A percentile compares a stretch with the other conserved stretches of the same genome.
Conservation (phyloP, 257 asterid species). For the Anisodus acutangulus region DNA sequence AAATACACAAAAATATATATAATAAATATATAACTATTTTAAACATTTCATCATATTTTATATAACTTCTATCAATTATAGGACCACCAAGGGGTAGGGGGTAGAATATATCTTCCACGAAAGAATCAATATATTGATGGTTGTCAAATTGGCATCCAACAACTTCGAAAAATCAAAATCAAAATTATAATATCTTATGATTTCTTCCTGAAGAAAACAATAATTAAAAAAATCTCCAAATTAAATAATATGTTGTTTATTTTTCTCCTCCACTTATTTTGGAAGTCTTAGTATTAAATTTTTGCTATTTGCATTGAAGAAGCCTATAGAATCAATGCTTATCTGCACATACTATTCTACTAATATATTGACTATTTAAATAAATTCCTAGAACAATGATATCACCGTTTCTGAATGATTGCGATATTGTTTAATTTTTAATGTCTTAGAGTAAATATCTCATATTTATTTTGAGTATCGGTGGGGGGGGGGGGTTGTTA, state of each 20-base stretch:
- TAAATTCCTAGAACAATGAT: neutral
- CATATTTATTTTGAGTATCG: neutral
- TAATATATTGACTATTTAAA: conserved; percentile 8
- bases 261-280: neutral
- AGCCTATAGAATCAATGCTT: neutral
- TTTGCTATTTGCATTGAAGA: conserved; percentile 17
- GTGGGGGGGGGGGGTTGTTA: neutral
- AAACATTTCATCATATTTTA: neutral
- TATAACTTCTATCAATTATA: neutral
- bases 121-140: neutral
- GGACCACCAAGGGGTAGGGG: conserved; percentile 13
- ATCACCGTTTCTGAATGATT: neutral
- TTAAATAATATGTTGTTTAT: conserved; percentile 1
- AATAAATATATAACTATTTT: neutral
- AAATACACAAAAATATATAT: neutral
- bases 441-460: neutral
- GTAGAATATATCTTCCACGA: conserved; percentile 18
- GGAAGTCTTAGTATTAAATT: neutral
- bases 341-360: neutral
- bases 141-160: conserved; percentile 23
- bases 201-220: conserved; percentile 27
- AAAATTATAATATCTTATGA: neutral
- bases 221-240: neutral
- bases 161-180: conserved; percentile 10
- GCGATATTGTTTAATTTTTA: neutral